A percentile compares a stretch with the other conserved stretches of the same genome.
Conservation (phyloP, 306 rosid genomes). For the Geum urbanum region DNA sequence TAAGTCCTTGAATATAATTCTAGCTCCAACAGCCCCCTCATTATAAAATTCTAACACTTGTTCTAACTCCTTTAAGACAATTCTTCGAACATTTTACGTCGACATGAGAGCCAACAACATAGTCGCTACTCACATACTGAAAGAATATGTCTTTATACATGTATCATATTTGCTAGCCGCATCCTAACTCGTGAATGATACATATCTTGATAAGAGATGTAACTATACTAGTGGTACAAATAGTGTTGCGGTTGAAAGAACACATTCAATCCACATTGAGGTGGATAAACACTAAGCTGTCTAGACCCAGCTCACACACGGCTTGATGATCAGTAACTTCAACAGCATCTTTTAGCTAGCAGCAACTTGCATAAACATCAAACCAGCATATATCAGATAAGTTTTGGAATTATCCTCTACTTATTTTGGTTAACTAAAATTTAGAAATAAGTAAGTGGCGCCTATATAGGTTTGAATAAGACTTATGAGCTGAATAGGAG, state of each 20-base stretch:
- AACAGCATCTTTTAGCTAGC: constrained; percentile 21
- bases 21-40: too few relatives aligned
- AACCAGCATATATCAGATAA: neutral
- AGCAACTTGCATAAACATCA: constrained; percentile 32
- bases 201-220: neutral
- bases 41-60: too few relatives aligned
- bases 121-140: too few relatives aligned
- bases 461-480: constrained; percentile 7
- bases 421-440: neutral
- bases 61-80: too few relatives aligned
- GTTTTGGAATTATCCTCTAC: neutral
- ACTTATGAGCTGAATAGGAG: constrained; percentile 12
- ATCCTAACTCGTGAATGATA: neutral
- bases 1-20: too few relatives aligned
- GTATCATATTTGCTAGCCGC: neutral
- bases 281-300: constrained; percentile 13
- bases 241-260: neutral
- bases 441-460: constrained; percentile 15
- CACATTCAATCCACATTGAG: neutral
- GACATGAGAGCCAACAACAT: neutral
- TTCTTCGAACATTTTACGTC: neutral
- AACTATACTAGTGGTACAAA: neutral
- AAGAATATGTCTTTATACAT: neutral
- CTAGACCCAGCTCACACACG: neutral
- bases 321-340: constrained; percentile 28